Evolutionary conservation across 441 rosid species (phyloP).

Genomic region (Aleurites moluccanus): DNA sequence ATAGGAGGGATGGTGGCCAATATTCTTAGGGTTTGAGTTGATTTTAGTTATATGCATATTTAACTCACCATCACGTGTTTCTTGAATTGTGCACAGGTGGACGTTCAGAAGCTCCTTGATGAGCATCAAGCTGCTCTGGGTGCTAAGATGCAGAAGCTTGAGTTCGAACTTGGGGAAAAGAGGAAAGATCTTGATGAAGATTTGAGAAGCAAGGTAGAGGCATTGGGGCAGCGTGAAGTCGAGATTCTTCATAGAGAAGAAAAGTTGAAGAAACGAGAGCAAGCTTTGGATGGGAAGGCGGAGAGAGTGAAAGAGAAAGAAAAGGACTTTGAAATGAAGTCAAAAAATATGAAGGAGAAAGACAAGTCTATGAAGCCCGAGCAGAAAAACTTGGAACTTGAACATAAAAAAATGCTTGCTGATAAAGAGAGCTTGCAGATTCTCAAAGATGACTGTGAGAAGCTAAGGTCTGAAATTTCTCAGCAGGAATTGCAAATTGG

Average conservation of each 20-base stretch:
- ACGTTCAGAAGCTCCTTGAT: conserved; percentile 61
- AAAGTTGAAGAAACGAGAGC: conserved; percentile 56
- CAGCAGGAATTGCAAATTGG: conserved; percentile 55
- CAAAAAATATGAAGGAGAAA: conserved; percentile 52
- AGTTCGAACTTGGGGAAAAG: conserved; percentile 52
- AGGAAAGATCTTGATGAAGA: conserved; percentile 60
- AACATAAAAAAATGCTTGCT: conserved; percentile 47
- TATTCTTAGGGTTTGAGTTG: conserved; percentile 6
- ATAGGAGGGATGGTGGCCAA: too few relatives aligned
- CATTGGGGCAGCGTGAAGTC: conserved; percentile 45
- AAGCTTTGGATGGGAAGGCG: conserved; percentile 50
- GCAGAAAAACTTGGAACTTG: conserved; percentile 60
- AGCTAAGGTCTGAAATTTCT: conserved; percentile 54
- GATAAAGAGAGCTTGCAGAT: conserved; percentile 50
- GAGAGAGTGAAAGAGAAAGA: conserved; percentile 72
- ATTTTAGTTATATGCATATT: conserved; percentile 10
- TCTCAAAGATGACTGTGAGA: conserved; percentile 66
- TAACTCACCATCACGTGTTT: conserved; percentile 18
- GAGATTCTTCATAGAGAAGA: conserved; percentile 60
- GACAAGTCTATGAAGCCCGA: conserved; percentile 57
- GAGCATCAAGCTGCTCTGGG: conserved; percentile 55
- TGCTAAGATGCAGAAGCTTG: conserved; percentile 55
- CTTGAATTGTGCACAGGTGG: conserved; percentile 46
- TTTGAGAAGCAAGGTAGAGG: conserved; percentile 47
- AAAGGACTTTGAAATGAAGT: conserved; percentile 57